Base-by-base conservation (phyloP, 2,329 filamentous ascomycete species). In the Cercospora beticola region DNA sequence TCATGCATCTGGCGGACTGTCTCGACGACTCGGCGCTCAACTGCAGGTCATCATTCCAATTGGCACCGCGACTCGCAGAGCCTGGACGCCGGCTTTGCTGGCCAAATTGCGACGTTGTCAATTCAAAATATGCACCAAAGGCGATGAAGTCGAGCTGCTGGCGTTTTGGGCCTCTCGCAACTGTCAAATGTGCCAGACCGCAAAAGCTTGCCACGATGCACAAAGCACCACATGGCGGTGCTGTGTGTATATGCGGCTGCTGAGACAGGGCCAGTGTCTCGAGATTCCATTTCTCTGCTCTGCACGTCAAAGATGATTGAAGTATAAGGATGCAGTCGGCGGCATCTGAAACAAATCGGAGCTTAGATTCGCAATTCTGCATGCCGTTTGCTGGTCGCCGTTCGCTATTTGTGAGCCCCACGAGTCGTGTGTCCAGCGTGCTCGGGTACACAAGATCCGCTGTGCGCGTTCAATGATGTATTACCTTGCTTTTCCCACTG, bases 281-380 rank as follows among this genome's bases (percentile, higher is more conserved):
- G 16, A 18, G 16, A 18, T 46, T 18, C n/a, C 43, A 14, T 5
- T 12, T 12, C 31, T 33, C 10, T 33, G 31, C 31, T 33, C 10
- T 33, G 10, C 31, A 33, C 31, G 31, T 33, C 31, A 5, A 33
- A 14, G 10, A 16, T 36, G 33, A 36, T 36, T 16, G 33, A 16
- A 36, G 33, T 21, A 28, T 21, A 28, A 9, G 16, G 52, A 28
- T 57, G 52, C 52, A 23, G 52, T 28, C 28, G 26, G 7, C 52
- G 52, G 52, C 52, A 57, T 57, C 52, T 57, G 52, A 57, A 57
- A 57, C 52, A 57, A 30, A 57, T 57, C 23, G 28, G 23, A 49
- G 43, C 18, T 21, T 10, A 49, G 23, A 10, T 23, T 57, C 28
- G 23, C 52, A 28, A 21, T n/a, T 8, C 23, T 0, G 8, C 4